These are phyloP conservation scores for Trypanosoma mega DNA, from an alignment of 208 protist genomes.

Conservation along the genomic window DNA sequence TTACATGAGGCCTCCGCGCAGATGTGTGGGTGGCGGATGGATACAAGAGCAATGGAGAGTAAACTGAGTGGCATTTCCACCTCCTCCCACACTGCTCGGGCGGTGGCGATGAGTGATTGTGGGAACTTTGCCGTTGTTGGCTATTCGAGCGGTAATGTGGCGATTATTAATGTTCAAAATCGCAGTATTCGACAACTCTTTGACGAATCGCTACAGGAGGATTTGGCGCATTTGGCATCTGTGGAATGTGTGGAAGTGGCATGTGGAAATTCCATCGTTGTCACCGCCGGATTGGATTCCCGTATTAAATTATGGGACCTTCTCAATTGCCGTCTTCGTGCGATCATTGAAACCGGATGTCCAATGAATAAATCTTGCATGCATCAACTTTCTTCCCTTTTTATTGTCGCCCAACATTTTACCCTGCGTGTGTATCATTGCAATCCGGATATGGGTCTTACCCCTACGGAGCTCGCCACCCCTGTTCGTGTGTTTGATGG, in stretches of 20 bases:
- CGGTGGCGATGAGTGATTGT: constrained; percentile 78
- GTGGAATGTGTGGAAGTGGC: constrained; percentile 81
- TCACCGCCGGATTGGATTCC: constrained; percentile 75
- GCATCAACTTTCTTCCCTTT: constrained; percentile 64
- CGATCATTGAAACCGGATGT: constrained; percentile 37
- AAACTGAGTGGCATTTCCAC: constrained; percentile 76
- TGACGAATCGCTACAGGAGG: constrained; percentile 32
- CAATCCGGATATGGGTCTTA: constrained; percentile 62
- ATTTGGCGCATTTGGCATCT: constrained; percentile 56
- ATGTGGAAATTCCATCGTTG: constrained; percentile 66
- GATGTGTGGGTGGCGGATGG: constrained; percentile 83
- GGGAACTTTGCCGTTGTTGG: constrained; percentile 88
- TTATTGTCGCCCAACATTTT: constrained; percentile 76
- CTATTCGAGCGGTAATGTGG: constrained; percentile 83
- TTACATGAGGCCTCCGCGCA: constrained; percentile 70
- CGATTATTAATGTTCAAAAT: constrained; percentile 77
- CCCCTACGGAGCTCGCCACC: constrained; percentile 31
- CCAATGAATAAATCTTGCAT: constrained; percentile 73
- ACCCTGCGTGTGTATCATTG: constrained; percentile 73
- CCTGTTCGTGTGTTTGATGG: constrained; percentile 79
- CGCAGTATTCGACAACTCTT: constrained; percentile 74
- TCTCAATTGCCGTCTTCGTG: constrained; percentile 35
- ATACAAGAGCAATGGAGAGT: constrained; percentile 74
- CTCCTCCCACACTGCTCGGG: constrained; percentile 63
- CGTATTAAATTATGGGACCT: constrained; percentile 82